These are phyloP conservation scores for Selaginella tamariscina DNA, from an alignment of 75 land plant genomes.

Conservation along the genomic window DNA sequence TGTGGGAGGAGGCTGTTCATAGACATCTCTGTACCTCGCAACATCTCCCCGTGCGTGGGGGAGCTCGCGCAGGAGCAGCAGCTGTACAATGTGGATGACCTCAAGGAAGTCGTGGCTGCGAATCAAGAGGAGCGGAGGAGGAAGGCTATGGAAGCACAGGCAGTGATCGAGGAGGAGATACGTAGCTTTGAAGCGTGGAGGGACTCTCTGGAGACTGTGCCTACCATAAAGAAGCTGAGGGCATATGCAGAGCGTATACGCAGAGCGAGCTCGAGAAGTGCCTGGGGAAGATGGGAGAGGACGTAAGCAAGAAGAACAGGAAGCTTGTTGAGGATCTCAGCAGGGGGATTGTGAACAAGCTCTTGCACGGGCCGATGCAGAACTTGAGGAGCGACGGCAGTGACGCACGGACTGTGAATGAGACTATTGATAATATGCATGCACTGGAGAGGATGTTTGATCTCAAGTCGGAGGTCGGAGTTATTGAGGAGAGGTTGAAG, in stretches of 20 bases:
- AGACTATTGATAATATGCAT: slow-evolving; percentile 81
- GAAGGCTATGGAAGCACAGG: slow-evolving; percentile 79
- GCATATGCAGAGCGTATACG: slow-evolving; percentile 70
- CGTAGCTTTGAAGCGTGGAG: slow-evolving; percentile 77
- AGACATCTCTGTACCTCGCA: slow-evolving; percentile 91
- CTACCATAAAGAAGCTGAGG: slow-evolving; percentile 73
- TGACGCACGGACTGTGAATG: slow-evolving; percentile 59
- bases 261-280: slow-evolving; percentile 62
- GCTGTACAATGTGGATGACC: slow-evolving; percentile 81
- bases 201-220: slow-evolving; percentile 76
- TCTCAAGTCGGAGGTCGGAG: slow-evolving; percentile 48
- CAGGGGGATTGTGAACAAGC: slow-evolving; percentile 74
- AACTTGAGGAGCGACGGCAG: slow-evolving; percentile 70
- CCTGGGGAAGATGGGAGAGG: slow-evolving; percentile 63
- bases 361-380: slow-evolving; percentile 87
- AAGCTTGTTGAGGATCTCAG: slow-evolving; percentile 66
- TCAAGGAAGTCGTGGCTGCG: slow-evolving; percentile 84
- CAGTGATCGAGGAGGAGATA: slow-evolving; percentile 59
- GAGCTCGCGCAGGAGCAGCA: slow-evolving; percentile 30
- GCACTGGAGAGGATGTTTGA: slow-evolving; percentile 82
- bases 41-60: slow-evolving; percentile 64
- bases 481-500: no score
- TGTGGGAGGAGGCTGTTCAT: slow-evolving; percentile 58
- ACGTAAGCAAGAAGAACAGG: slow-evolving; percentile 44
- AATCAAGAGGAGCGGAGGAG: slow-evolving; percentile 69